Percentiles rank a stretch among this genome's conserved stretches.
Conservation (phyloP, 352 stramenopile species). For the Phytopythium sindhum region DNA sequence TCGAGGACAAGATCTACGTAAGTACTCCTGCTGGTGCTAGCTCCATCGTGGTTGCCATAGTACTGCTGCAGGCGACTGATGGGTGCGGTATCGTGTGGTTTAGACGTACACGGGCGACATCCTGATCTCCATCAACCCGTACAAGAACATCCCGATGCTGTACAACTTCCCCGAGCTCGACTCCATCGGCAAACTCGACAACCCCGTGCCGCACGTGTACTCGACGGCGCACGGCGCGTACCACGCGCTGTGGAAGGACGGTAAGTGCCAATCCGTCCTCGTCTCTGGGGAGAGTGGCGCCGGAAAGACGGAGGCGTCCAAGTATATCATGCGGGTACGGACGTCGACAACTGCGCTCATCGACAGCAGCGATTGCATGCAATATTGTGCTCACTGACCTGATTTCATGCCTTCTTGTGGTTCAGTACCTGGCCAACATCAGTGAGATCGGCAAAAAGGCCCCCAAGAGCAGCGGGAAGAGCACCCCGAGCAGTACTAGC, state of each 20-base stretch:
- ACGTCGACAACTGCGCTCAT: background rate
- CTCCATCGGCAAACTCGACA: conserved; percentile 82
- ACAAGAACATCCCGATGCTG: conserved; percentile 92
- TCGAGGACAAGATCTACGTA: conserved; percentile 91
- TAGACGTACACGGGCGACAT: conserved; percentile 94
- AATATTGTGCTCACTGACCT: conserved; percentile 4
- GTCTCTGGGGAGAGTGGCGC: conserved; percentile 85
- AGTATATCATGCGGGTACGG: conserved; percentile 89
- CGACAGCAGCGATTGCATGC: background rate
- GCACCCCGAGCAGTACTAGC: conserved; percentile 35
- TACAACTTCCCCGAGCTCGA: conserved; percentile 91
- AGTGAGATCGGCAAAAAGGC: conserved; percentile 84
- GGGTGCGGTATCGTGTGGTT: conserved; percentile 1
- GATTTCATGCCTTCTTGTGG: conserved; percentile 5
- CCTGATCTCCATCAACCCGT: conserved; percentile 96
- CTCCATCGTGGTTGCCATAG: background rate
- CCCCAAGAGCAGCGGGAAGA: conserved; percentile 60
- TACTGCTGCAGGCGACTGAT: background rate
- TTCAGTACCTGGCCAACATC: conserved; percentile 86
- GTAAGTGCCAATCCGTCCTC: conserved; percentile 85
- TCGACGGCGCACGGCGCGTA: conserved; percentile 82
- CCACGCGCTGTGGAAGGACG: conserved; percentile 68
- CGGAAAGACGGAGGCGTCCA: conserved; percentile 88
- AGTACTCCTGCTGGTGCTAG: conserved; percentile 5
- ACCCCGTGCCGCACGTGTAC: conserved; percentile 84